phyloP scores from a whole-genome alignment of 148 eudicot species.

The Silene latifolia region DNA sequence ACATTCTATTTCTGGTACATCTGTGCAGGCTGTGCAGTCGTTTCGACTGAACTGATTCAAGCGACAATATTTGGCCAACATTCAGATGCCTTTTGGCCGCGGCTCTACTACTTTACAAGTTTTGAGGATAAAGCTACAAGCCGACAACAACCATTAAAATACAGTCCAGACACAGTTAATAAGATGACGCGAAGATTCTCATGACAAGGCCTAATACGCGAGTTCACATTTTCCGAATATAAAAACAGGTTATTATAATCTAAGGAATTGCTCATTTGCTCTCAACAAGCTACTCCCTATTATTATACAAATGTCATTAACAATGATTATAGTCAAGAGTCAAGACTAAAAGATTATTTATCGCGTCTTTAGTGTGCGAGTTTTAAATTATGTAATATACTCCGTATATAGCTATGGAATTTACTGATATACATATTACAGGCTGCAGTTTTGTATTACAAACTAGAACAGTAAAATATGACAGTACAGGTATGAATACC shows the following conservation, averaged over 20 bases:
- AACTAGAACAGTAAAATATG: too few relatives aligned
- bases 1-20: slow-evolving; percentile 2
- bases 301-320: too few relatives aligned
- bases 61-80: not conserved
- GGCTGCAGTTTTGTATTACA: too few relatives aligned
- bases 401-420: too few relatives aligned
- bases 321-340: too few relatives aligned
- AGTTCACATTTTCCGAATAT: not conserved
- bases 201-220: not conserved
- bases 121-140: not conserved
- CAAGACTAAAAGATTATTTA: too few relatives aligned
- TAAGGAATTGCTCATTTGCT: not conserved
- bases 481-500: too few relatives aligned
- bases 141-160: not conserved
- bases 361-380: too few relatives aligned
- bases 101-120: slow-evolving; percentile 6
- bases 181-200: not conserved
- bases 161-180: too few relatives aligned
- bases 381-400: too few relatives aligned
- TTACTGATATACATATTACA: too few relatives aligned
- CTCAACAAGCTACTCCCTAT: too few relatives aligned
- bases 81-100: not conserved
- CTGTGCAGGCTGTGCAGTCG: slow-evolving; percentile 63
- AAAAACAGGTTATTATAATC: not conserved
- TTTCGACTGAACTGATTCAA: slow-evolving; percentile 53